Conservation (phyloP, 2,329 filamentous ascomycete genomes). For the Pseudocercospora fuligena region DNA sequence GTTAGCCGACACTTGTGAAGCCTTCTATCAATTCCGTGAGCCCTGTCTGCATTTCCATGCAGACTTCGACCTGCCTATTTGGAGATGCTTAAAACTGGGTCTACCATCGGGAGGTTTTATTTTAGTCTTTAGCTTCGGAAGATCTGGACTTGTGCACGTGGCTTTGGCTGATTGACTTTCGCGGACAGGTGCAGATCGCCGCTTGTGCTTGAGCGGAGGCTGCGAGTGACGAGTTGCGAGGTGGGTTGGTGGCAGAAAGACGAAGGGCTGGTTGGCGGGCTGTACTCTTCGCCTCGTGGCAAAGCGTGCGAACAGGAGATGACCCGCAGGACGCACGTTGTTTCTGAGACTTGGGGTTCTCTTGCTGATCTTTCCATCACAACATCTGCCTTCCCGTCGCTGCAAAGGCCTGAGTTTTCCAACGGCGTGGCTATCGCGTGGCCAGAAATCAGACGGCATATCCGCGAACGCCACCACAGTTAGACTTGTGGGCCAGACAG, state of each 20-base stretch:
- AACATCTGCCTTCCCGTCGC: neutral
- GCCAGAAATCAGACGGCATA: neutral
- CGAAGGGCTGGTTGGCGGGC: neutral
- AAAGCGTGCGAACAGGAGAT: neutral
- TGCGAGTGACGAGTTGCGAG: neutral
- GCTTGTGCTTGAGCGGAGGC: neutral
- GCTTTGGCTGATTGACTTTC: constrained; percentile 6
- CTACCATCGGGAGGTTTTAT: constrained; percentile 1
- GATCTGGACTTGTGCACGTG: constrained; percentile 6
- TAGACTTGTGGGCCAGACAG: neutral
- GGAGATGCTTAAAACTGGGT: neutral
- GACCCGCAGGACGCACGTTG: constrained; percentile 3
- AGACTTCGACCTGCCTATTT: neutral
- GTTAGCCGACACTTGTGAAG: neutral
- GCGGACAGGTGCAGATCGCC: constrained; percentile 3
- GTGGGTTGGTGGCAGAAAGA: constrained; percentile 7
- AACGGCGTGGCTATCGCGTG: constrained; percentile 3
- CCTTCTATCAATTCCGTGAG: no score
- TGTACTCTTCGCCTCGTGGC: constrained; percentile 1
- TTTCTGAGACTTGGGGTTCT: neutral
- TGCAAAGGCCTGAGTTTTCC: neutral
- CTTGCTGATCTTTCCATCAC: constrained; percentile 1
- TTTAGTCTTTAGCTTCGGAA: neutral
- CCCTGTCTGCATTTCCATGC: neutral
- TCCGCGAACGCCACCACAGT: neutral